These are phyloP conservation scores for Fusarium albidum DNA, from an alignment of 2,329 filamentous ascomycete species.

Conservation along the genomic window DNA sequence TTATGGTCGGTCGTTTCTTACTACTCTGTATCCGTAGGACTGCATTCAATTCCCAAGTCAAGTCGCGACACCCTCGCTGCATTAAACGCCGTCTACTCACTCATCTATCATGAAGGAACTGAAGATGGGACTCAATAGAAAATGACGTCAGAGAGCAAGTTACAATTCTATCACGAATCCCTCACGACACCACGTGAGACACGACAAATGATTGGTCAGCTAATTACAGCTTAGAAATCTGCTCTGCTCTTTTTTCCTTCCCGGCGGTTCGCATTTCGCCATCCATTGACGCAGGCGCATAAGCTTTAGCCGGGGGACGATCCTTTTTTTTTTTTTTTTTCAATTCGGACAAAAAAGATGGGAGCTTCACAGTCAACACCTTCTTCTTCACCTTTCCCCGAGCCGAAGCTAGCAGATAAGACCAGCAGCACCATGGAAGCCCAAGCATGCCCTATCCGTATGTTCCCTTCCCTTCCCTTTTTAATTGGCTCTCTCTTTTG, in stretches of 20 bases:
- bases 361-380: slow-evolving; percentile 31
- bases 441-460: slow-evolving; percentile 41
- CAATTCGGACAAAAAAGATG: slow-evolving; percentile 23
- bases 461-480: slow-evolving; percentile 7
- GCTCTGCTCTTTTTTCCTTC: slow-evolving; percentile 1
- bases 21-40: not conserved
- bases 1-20: too few relatives aligned
- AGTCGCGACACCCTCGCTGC: too few relatives aligned
- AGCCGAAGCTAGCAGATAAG: not conserved
- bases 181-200: slow-evolving; percentile 41
- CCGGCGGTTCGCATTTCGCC: slow-evolving; percentile 35
- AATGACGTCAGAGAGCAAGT: slow-evolving; percentile 40
- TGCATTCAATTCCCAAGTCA: not conserved
- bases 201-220: slow-evolving; percentile 41
- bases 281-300: slow-evolving; percentile 33
- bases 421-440: slow-evolving; percentile 46
- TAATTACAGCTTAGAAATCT: slow-evolving; percentile 44
- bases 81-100: not conserved
- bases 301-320: slow-evolving; percentile 17
- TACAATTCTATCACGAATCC: slow-evolving; percentile 28
- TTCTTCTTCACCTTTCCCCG: slow-evolving; percentile 12
- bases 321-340: too few relatives aligned
- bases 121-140: not conserved
- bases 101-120: not conserved
- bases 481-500: not conserved